Base-by-base conservation (phyloP, 225 moss, liverwort and hornwort genomes). In the Bryum argenteum region DNA sequence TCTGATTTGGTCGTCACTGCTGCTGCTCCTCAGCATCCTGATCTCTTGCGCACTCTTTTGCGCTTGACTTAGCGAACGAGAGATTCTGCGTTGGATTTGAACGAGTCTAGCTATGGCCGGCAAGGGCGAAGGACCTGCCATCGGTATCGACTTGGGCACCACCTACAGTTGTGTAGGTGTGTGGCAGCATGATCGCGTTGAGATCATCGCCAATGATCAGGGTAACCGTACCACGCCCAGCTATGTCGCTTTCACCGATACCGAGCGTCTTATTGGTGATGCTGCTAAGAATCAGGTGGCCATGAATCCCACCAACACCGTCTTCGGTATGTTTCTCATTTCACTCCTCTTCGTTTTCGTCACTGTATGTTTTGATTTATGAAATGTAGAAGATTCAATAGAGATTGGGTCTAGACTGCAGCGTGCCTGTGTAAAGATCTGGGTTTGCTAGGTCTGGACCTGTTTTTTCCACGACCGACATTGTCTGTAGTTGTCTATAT, bases 141-240 rank as follows among this genome's bases (percentile, higher is more conserved):
- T 86, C 48, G 86, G 83, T 19, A 83, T 86, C 48, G 86, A 86
- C 22, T 48, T 86, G 19, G 86, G 83, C 0, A 86, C 86, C 10
- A 86, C 86, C 1, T 86, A 86, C 54, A 83, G 83, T 28, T 86
- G 86, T 61, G 83, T 86, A 0, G 76, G 80, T 5, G 76, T 80
- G 41, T 80, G 80, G 80, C 76, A 80, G 71, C 80, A 76, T 21
- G 80, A 80, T 33, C 80, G 80, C 56, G 76, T 79, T 15, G 83
- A 86, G 79, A 83, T 86, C 58, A 86, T 86, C 13, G 80, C 86
- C 10, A 86, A 86, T 13, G 76, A 80, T 50, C 76, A 80, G 76
- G 80, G 80, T 0, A 80, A 80, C 62, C 18, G 80, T 12, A 80
- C 76, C 0, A 80, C 80, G 3, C 79, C 79, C 10, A 79, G 79